These are phyloP conservation scores for Nothopassalora personata DNA, from an alignment of 2,329 filamentous ascomycete species.

Conservation along the genomic window DNA sequence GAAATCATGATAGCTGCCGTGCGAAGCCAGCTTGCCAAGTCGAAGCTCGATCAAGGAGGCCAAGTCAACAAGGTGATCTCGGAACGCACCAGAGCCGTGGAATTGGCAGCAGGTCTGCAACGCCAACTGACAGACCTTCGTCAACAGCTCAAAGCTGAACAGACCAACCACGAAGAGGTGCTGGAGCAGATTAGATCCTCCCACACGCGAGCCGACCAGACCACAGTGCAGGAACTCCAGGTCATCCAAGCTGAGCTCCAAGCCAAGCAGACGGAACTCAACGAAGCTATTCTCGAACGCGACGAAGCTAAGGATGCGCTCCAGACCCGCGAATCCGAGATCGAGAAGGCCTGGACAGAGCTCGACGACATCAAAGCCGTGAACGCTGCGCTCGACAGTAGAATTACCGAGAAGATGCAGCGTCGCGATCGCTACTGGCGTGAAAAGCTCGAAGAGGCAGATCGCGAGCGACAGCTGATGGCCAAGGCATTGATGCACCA, in stretches of 20 bases:
- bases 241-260: constrained; percentile 20
- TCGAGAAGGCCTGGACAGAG: constrained; percentile 2
- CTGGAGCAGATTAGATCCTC: constrained; percentile 14
- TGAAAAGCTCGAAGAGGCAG: constrained; percentile 20
- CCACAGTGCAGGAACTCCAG: constrained; percentile 12
- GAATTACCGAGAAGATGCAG: constrained; percentile 18
- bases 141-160: constrained; percentile 21
- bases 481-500: constrained; percentile 62
- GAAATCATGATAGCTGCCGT: constrained; percentile 13
- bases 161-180: constrained; percentile 21
- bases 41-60: constrained; percentile 13
- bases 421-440: constrained; percentile 24
- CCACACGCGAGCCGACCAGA: constrained; percentile 11
- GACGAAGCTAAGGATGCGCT: constrained; percentile 23
- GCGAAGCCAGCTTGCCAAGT: constrained; percentile 13
- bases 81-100: constrained; percentile 21
- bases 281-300: constrained; percentile 25
- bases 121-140: constrained; percentile 23
- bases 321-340: constrained; percentile 6
- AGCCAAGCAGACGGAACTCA: constrained; percentile 22
- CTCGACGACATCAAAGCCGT: constrained; percentile 18
- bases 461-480: constrained; percentile 30
- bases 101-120: constrained; percentile 19
- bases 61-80: constrained; percentile 13
- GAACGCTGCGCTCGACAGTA: constrained; percentile 23